Base-by-base conservation (phyloP, 2,329 filamentous ascomycete genomes). In the Verticillium albo-atrum region DNA sequence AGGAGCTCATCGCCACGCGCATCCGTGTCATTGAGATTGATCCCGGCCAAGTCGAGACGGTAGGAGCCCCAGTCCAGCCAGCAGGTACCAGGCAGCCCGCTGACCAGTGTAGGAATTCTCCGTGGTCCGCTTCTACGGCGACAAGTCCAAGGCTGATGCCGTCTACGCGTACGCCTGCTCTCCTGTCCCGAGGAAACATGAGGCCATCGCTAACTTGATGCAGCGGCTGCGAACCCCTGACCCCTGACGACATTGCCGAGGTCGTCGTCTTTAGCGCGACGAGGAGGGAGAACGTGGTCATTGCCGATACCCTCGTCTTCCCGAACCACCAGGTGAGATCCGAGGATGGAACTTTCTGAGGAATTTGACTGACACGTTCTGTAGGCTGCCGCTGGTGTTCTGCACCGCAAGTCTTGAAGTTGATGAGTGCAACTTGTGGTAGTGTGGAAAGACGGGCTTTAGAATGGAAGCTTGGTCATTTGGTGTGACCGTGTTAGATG, bases 21-120 rank as follows among this genome's bases (percentile, higher is more conserved):
- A 91, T 97, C 63, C 81, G 93, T 59, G 82, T 97, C 62, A 96
- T 97, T 63, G 90, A 92, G 74, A 83, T 97, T 68, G 93, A 97
- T 69, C 93, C 93, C 0, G 93, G 93, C 27, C 92, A 96, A 77
- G 92, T 97, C 54, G 92, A 97, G 81, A 97, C 93, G 52, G 86
- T 88, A 75, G 62, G 79, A 67, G 52, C 17, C n/a, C 9, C n/a
- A 20, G n/a, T 9, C 7, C 6, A 7, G 9, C 9, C 9, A 3
- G 5, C n/a, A n/a, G n/a, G n/a, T 3, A 9, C 20, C n/a, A 47
- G 42, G 20, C n/a, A 4, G 2, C 42, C 30, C 30, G 30, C 30
- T 47, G 42, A 47, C 42, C 23, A 4, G n/a, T 6, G 20, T 61
- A 88, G 85, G 91, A 97, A 72, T 97, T 97, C 76, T 94, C 90